A percentile compares a stretch with the other conserved stretches of the same genome.
These are phyloP conservation scores for Albizia julibrissin DNA, from an alignment of 306 rosid species.

Conservation along the genomic window DNA sequence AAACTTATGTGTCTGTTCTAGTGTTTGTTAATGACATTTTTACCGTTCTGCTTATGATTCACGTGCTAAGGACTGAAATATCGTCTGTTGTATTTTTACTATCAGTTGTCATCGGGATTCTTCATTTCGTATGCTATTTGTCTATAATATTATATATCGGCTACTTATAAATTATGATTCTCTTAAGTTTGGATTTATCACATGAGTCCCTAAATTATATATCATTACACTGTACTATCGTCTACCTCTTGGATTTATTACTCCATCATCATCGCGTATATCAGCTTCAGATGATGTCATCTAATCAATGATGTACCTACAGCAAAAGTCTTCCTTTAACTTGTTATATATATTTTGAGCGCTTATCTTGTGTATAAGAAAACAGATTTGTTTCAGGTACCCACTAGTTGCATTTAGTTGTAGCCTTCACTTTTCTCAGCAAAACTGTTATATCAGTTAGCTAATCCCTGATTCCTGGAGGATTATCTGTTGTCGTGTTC, in stretches of 20 bases:
- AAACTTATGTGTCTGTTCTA: conserved; percentile 17
- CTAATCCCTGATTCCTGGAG: not conserved
- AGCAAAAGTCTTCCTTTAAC: not conserved
- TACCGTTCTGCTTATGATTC: conserved; percentile 5
- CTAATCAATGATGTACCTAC: not conserved
- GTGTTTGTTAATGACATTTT: conserved; percentile 26
- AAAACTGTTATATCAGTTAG: not conserved
- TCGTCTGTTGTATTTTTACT: conserved; percentile 5
- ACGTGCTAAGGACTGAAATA: not conserved
- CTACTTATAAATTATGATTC: not conserved
- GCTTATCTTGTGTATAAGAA: not conserved
- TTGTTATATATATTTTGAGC: not conserved
- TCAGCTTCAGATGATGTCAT: not conserved
- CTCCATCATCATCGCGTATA: not conserved
- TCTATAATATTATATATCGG: not conserved
- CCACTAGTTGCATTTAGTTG: not conserved
- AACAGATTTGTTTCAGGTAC: not conserved
- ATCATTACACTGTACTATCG: not conserved
- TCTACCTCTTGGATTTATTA: not conserved
- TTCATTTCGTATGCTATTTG: not conserved
- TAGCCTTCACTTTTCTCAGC: not conserved
- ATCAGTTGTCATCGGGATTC: not conserved
- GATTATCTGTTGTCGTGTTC: not conserved
- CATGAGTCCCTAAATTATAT: not conserved
- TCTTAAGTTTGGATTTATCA: not conserved